Percentiles rank a stretch among this genome's conserved stretches.
These are phyloP conservation scores for Xerocomellus amylosporus DNA, from an alignment of 768 basidiomycete genomes.

Conservation along the genomic window DNA sequence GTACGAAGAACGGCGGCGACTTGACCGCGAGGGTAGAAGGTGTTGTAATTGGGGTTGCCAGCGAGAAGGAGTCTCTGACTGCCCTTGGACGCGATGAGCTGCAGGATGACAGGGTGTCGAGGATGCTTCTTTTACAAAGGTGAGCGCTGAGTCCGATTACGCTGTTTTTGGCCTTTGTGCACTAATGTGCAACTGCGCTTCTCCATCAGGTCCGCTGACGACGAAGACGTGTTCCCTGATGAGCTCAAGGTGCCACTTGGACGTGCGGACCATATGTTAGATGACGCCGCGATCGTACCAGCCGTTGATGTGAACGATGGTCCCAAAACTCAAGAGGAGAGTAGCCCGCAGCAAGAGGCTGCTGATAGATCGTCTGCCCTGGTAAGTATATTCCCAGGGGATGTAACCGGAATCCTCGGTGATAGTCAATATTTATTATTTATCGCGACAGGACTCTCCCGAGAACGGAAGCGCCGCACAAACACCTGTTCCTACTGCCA, in stretches of 20 bases:
- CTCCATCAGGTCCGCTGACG: constrained; percentile 48
- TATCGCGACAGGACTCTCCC: constrained; percentile 20
- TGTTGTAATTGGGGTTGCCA: constrained; percentile 43
- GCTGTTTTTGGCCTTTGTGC: constrained; percentile 4
- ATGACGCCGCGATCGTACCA: constrained; percentile 32
- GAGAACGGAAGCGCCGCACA: constrained; percentile 25
- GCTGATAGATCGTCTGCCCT: constrained; percentile 15
- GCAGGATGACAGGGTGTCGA: constrained; percentile 64
- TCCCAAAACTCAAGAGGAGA: constrained; percentile 18
- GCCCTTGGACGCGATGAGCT: constrained; percentile 72
- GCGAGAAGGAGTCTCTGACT: constrained; percentile 76
- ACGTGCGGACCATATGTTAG: constrained; percentile 57
- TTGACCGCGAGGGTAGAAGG: constrained; percentile 37
- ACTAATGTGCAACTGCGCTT: neutral
- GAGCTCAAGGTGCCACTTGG: constrained; percentile 61
- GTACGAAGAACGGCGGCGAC: constrained; percentile 2
- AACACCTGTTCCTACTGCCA: constrained; percentile 19
- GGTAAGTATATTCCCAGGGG: constrained; percentile 19
- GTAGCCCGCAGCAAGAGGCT: constrained; percentile 16
- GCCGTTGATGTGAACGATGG: constrained; percentile 13
- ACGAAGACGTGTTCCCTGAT: constrained; percentile 55
- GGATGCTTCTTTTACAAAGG: constrained; percentile 69
- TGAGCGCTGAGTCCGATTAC: constrained; percentile 27
- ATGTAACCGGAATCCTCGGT: neutral
- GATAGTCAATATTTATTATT: neutral